phyloP scores from a whole-genome alignment of 2,329 filamentous ascomycete species.

The Stachybotrys chartarum region DNA sequence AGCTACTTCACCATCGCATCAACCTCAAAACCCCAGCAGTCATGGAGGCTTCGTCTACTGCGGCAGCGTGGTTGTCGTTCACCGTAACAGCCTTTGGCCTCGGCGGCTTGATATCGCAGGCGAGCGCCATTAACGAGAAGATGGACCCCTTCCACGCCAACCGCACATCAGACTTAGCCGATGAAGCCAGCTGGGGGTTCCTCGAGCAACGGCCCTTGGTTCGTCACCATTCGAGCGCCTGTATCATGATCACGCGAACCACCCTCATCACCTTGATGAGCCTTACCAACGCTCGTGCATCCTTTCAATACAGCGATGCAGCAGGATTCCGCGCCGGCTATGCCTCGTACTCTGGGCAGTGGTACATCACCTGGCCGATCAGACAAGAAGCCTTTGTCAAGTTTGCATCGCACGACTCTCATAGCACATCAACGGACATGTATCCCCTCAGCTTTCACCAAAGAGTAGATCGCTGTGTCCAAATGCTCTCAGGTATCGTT shows the following conservation, averaged over 20 bases:
- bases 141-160: background rate
- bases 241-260: background rate
- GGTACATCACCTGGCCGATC: slow-evolving; percentile 1
- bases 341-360: background rate
- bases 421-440: background rate
- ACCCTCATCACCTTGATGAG: background rate
- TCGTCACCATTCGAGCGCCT: background rate
- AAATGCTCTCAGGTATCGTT: background rate
- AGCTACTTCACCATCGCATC: too few species aligned
- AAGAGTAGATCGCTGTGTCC: background rate
- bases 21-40: too few species aligned
- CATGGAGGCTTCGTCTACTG: background rate
- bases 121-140: background rate
- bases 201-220: background rate
- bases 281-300: background rate
- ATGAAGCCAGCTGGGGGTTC: background rate
- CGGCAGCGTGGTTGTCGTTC: background rate
- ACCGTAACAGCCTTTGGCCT: background rate
- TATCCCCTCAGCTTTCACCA: background rate
- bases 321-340: background rate
- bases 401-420: background rate
- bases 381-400: background rate
- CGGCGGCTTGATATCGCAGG: background rate
- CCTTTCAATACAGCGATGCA: background rate
- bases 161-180: background rate